Percentiles rank a stretch among this genome's conserved stretches.
phyloP scores from a whole-genome alignment of 176 grass and related monocot genomes.

The Oryza glaberrima region DNA sequence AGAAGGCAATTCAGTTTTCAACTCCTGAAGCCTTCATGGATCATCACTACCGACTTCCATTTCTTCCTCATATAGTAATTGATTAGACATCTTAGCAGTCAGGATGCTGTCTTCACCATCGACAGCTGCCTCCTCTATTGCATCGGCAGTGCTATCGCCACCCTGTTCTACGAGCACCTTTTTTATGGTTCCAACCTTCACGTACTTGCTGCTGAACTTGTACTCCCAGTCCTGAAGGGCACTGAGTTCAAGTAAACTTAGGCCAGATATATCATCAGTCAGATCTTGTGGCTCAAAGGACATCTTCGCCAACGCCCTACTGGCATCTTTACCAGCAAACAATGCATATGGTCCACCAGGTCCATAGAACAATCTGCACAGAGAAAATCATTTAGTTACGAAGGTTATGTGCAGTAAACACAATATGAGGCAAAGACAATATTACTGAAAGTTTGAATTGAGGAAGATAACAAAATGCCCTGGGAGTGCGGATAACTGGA shows the following conservation, averaged over 20 bases:
- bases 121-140: conserved; percentile 23
- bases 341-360: conserved; percentile 76
- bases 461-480: not conserved
- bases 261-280: conserved; percentile 74
- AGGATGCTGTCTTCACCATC: not conserved
- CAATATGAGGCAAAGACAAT: not conserved
- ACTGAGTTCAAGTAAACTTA: conserved; percentile 67
- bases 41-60: not conserved
- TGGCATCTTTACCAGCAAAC: conserved; percentile 88
- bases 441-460: not conserved
- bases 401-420: not conserved
- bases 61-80: not conserved
- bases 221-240: conserved; percentile 82
- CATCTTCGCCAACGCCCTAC: conserved; percentile 87
- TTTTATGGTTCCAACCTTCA: conserved; percentile 70
- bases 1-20: not conserved
- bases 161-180: conserved; percentile 22
- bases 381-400: conserved; percentile 24
- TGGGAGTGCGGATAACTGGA: not conserved
- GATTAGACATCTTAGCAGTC: not conserved
- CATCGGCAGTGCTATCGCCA: conserved; percentile 27
- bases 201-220: conserved; percentile 80
- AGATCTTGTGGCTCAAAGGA: conserved; percentile 76
- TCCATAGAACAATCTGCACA: conserved; percentile 89
- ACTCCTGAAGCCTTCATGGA: not conserved